Percentiles rank a stretch among this genome's conserved stretches.
phyloP scores from a whole-genome alignment of 108 stramenopile genomes.

The Nitzschia inconspicua region DNA sequence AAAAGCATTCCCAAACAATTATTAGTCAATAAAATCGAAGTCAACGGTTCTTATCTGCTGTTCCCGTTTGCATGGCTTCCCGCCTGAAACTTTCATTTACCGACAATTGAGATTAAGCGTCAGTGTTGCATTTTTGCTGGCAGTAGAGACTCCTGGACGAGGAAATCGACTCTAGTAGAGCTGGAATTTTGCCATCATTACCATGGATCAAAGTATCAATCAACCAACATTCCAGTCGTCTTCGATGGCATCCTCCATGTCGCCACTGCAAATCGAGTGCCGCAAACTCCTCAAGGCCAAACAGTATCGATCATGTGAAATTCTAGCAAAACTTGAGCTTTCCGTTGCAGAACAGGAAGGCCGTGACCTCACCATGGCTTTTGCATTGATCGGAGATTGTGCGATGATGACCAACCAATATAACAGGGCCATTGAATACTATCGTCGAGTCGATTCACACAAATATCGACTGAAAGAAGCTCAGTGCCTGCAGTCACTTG shows the following conservation, averaged over 20 bases:
- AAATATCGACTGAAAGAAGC: slow-evolving; percentile 75
- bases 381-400: slow-evolving; percentile 65
- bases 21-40: neutral
- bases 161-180: no score
- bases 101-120: no score
- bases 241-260: slow-evolving; percentile 7
- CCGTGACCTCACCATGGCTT: slow-evolving; percentile 28
- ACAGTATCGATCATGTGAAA: slow-evolving; percentile 72
- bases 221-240: no score
- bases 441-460: slow-evolving; percentile 46
- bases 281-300: slow-evolving; percentile 42
- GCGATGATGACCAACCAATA: slow-evolving; percentile 47
- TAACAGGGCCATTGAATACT: slow-evolving; percentile 58
- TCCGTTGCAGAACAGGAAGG: slow-evolving; percentile 43
- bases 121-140: no score
- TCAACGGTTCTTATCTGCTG: neutral
- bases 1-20: neutral
- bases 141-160: no score
- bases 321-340: slow-evolving; percentile 61
- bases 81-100: no score
- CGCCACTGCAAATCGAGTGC: slow-evolving; percentile 56
- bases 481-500: slow-evolving; percentile 56
- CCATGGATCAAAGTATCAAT: no score
- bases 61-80: no score
- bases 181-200: no score